Evolutionary conservation across 495 filamentous ascomycete species (phyloP), one percentile per base, ranked within the genome.

Genomic region (Aspergillus heteromorphus): DNA sequence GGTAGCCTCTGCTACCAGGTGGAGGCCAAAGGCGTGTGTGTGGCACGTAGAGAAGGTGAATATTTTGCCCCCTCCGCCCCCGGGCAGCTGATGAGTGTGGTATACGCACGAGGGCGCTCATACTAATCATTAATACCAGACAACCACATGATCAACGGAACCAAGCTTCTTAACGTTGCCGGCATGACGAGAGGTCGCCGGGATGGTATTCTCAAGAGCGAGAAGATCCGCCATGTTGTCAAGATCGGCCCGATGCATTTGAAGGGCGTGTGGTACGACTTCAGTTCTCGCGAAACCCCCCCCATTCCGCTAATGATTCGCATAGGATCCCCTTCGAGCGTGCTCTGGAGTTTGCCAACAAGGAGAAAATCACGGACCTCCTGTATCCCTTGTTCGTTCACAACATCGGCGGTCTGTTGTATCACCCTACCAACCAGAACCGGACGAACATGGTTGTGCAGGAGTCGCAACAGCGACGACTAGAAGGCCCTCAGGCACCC

Each of bases 241-340:
- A 98, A 98, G 72, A 98, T 98, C 63, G 93, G 93, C 0, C 93
- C 93, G 4, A 98, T 98, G 93, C 93, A 98, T 65, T 74, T 98
- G 21, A 98, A 98, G 72, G 93, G 93, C 63, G 93, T 98, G 53
- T 98, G 93, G 93, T 97, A 82, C 70, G 92, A 50, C 45, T 29
- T 14, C 53, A 49, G 36, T 38, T 14, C 13, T 11, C 16, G 20
- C 13, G 20, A 7, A 21, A 7, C 34, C 27, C 59, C 27, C 17
- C 7, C 6, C 1, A 23, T 2, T 9, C 3, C 11, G 50, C 21
- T 53, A 57, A 56, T 36, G 48, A 43, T 51, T 58, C 58, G 21
- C 20, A 20, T 60, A 97, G 92, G 92, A 98, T 98, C 65, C 93
- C 93, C 8, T 98, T 95, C 60, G 95, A 97, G 54, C 83, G 95